Conservation (phyloP, 176 grass and related monocot species). For the Zea luxurians region DNA sequence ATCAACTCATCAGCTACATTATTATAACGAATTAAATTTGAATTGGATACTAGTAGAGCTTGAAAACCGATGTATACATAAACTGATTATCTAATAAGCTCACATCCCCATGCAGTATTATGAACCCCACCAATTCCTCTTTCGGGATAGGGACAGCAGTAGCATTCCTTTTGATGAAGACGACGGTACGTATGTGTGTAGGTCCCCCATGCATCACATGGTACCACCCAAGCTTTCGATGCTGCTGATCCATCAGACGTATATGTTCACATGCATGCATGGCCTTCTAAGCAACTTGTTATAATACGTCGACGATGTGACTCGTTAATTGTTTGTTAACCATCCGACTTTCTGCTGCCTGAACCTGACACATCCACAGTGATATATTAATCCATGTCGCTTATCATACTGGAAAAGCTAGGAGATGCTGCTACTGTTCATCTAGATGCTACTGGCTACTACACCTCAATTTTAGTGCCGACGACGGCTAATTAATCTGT, state of each 20-base stretch:
- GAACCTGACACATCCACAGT: neutral
- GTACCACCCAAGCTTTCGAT: slow-evolving; percentile 25
- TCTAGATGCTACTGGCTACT: neutral
- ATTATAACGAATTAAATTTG: neutral
- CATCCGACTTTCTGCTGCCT: neutral
- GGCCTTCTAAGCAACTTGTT: no score
- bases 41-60: neutral
- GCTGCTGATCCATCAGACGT: neutral
- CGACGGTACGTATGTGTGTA: neutral
- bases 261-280: neutral
- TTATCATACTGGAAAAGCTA: slow-evolving; percentile 9
- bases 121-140: slow-evolving; percentile 28
- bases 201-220: slow-evolving; percentile 29
- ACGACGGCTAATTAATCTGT: neutral
- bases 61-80: neutral
- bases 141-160: slow-evolving; percentile 32
- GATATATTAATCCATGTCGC: slow-evolving; percentile 26
- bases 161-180: slow-evolving; percentile 15
- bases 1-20: neutral
- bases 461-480: neutral
- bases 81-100: neutral
- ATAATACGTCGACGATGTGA: neutral
- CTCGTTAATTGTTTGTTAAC: slow-evolving; percentile 14
- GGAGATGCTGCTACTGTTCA: neutral
- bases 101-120: slow-evolving; percentile 20